phyloP scores from a whole-genome alignment of 129 eudicot genomes.

The Saussurea involucrata region DNA sequence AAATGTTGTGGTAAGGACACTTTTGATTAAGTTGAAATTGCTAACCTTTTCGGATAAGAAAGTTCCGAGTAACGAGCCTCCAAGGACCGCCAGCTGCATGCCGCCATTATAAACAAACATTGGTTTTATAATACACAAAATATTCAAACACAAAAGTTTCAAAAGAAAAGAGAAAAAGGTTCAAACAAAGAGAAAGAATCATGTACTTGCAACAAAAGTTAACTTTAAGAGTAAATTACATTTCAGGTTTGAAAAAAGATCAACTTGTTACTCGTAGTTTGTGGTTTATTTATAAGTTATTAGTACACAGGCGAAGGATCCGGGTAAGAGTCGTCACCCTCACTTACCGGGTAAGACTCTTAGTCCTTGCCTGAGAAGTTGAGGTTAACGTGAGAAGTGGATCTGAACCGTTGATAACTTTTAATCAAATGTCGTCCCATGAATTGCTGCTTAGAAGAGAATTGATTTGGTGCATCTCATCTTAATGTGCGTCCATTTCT shows the following conservation, averaged over 20 bases:
- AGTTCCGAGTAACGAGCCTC: slow-evolving; percentile 90
- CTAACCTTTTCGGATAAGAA: slow-evolving; percentile 87
- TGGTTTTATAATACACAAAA: slow-evolving; percentile 7
- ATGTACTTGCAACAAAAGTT: not conserved
- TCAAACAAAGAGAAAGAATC: not conserved
- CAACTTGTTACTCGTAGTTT: not conserved
- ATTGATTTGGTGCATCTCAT: no score
- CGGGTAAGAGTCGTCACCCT: no score
- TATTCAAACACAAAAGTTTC: not conserved
- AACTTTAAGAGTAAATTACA: not conserved
- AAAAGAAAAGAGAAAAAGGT: not conserved
- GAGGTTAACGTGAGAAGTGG: no score
- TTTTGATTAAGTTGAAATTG: not conserved
- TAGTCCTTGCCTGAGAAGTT: no score
- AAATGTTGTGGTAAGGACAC: not conserved
- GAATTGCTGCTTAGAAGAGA: no score
- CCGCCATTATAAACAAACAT: slow-evolving; percentile 5
- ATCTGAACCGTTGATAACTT: no score
- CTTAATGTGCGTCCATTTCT: no score
- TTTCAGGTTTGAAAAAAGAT: not conserved
- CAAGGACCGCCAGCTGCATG: slow-evolving; percentile 92
- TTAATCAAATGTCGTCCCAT: no score
- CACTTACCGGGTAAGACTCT: no score
- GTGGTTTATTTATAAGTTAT: not conserved
- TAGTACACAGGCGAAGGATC: no score